A percentile compares a stretch with the other conserved stretches of the same genome.
Conservation (phyloP, 768 basidiomycete species). For the Boletus tomentosulus region DNA sequence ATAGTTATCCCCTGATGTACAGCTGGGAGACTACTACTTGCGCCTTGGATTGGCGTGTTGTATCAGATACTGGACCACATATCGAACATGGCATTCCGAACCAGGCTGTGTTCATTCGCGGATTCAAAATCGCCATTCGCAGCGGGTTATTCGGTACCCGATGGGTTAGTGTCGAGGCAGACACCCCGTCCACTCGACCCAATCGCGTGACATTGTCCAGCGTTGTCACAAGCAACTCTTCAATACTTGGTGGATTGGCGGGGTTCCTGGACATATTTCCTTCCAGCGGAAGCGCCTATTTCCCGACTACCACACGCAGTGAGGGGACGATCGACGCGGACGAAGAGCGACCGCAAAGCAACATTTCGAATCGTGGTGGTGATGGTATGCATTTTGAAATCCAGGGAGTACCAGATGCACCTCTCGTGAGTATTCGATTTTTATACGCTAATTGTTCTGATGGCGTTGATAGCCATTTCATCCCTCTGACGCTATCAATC, state of each 20-base stretch:
- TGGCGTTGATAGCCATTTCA: conserved; percentile 5
- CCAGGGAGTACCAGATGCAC: not conserved
- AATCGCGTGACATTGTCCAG: not conserved
- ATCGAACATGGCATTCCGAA: conserved; percentile 4
- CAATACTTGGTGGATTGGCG: not conserved
- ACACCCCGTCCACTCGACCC: not conserved
- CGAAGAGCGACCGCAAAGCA: not conserved
- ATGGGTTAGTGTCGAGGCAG: not conserved
- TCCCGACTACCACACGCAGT: not conserved
- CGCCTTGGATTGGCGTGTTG: conserved; percentile 5
- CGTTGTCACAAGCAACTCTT: not conserved
- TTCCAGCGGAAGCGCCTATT: not conserved
- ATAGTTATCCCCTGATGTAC: conserved; percentile 1
- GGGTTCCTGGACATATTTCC: not conserved
- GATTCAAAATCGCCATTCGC: conserved; percentile 21
- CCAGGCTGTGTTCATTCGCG: conserved; percentile 26
- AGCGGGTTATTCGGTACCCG: not conserved
- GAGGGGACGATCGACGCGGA: too few relatives aligned
- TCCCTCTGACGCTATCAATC: conserved; percentile 12
- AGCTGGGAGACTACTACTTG: conserved; percentile 8
- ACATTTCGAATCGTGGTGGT: too few relatives aligned
- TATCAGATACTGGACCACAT: conserved; percentile 1
- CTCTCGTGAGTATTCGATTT: not conserved
- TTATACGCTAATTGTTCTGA: not conserved
- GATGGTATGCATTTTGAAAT: not conserved